Evolutionary conservation across 2,329 filamentous ascomycete genomes (phyloP).

Genomic region (Xylogone sp.): DNA sequence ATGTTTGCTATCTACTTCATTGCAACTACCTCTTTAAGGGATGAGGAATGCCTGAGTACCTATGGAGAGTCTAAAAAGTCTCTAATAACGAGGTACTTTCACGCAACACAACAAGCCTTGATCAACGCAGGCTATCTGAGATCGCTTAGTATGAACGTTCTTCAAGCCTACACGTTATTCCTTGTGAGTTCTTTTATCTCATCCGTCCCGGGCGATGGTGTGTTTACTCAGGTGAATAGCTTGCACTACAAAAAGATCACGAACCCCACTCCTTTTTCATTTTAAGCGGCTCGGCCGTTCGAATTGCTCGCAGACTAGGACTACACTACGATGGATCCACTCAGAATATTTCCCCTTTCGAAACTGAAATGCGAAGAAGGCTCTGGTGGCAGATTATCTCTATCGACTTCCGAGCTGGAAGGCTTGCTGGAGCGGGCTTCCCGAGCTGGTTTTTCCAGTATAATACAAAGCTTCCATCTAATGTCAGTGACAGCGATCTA

Average conservation of each 20-base stretch:
- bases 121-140: constrained; percentile 65
- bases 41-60: constrained; percentile 48
- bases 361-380: constrained; percentile 57
- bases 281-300: constrained; percentile 41
- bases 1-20: constrained; percentile 65
- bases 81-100: constrained; percentile 51
- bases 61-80: constrained; percentile 50
- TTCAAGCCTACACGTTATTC: constrained; percentile 67
- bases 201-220: constrained; percentile 10
- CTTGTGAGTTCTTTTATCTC: constrained; percentile 42
- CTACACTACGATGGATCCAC: constrained; percentile 40
- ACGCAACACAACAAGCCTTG: constrained; percentile 61
- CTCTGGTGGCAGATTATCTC: constrained; percentile 61
- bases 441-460: constrained; percentile 38
- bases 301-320: constrained; percentile 46
- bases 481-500: constrained; percentile 52
- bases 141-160: constrained; percentile 58
- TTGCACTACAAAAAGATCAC: constrained; percentile 30
- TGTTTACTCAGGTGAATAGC: constrained; percentile 7
- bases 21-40: constrained; percentile 55
- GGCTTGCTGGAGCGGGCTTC: constrained; percentile 48
- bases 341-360: constrained; percentile 41
- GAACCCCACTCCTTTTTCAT: constrained; percentile 45
- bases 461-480: constrained; percentile 47
- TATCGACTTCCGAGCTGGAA: constrained; percentile 54